phyloP scores from a whole-genome alignment of 2,329 filamentous ascomycete species.

The Cladosporium cucumerinum region DNA sequence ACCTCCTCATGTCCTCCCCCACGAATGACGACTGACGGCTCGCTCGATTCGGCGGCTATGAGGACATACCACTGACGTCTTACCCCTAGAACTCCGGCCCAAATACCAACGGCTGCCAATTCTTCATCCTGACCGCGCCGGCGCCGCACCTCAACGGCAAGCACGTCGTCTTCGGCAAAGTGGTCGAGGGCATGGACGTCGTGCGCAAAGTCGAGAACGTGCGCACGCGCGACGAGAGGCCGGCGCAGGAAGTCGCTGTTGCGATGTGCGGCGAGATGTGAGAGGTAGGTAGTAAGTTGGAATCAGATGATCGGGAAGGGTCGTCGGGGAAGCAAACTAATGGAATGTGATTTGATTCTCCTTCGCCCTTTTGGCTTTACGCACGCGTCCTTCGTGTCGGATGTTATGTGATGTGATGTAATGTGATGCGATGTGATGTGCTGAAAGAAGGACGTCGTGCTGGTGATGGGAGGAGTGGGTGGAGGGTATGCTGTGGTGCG shows the following conservation, averaged over 20 bases:
- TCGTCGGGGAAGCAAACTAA: too few species aligned
- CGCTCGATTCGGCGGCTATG: too few species aligned
- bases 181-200: conserved; percentile 84
- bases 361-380: not conserved
- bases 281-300: conserved; percentile 44
- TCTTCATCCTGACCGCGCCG: conserved; percentile 90
- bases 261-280: conserved; percentile 83
- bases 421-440: not conserved
- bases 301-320: too few species aligned
- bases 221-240: conserved; percentile 77
- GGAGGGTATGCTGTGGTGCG: not conserved
- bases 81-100: conserved; percentile 72
- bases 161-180: conserved; percentile 92
- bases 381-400: not conserved
- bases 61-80: not conserved
- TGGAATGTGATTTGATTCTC: not conserved
- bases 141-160: conserved; percentile 88
- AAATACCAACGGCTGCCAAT: conserved; percentile 91
- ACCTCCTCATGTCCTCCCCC: too few species aligned
- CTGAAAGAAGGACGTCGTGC: not conserved
- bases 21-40: too few species aligned
- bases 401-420: not conserved
- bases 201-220: conserved; percentile 90
- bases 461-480: not conserved
- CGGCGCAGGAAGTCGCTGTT: conserved; percentile 79